Conservation (phyloP, 2,329 filamentous ascomycete genomes). For the Mycogone perniciosa region DNA sequence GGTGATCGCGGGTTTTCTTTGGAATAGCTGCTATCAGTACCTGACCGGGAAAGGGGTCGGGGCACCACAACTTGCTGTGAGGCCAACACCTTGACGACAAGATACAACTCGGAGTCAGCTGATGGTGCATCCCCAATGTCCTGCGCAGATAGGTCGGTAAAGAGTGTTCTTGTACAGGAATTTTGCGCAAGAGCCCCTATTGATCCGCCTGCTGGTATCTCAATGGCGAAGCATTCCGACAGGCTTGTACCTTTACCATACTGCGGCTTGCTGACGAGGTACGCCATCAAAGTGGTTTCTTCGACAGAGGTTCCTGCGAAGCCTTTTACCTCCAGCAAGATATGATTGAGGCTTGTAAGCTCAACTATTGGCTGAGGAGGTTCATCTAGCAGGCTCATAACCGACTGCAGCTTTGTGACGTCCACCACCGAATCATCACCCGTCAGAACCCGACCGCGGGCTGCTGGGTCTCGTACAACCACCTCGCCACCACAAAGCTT, state of each 20-base stretch:
- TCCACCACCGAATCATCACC: constrained; percentile 91
- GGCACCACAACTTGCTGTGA: constrained; percentile 41
- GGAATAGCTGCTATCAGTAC: constrained; percentile 36
- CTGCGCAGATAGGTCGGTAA: constrained; percentile 73
- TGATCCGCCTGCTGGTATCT: constrained; percentile 67
- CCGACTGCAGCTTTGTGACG: constrained; percentile 82
- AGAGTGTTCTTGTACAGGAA: constrained; percentile 73
- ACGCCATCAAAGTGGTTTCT: constrained; percentile 68
- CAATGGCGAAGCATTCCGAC: constrained; percentile 77
- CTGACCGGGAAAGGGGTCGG: constrained; percentile 48
- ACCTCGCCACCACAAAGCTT: constrained; percentile 91
- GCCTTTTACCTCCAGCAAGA: constrained; percentile 77
- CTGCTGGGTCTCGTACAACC: constrained; percentile 82
- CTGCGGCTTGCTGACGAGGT: constrained; percentile 66
- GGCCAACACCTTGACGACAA: constrained; percentile 74
- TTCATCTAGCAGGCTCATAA: constrained; percentile 89
- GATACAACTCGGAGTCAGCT: constrained; percentile 66
- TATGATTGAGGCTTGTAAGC: constrained; percentile 67
- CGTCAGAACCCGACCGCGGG: constrained; percentile 79
- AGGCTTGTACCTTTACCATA: constrained; percentile 59
- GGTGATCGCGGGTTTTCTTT: constrained; percentile 43
- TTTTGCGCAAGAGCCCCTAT: constrained; percentile 59
- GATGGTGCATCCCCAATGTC: constrained; percentile 61
- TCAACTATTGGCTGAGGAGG: constrained; percentile 64
- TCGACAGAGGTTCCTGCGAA: constrained; percentile 73